phyloP scores from a whole-genome alignment of 2,329 filamentous ascomycete species.

The Calonectria pseudoreteaudii region DNA sequence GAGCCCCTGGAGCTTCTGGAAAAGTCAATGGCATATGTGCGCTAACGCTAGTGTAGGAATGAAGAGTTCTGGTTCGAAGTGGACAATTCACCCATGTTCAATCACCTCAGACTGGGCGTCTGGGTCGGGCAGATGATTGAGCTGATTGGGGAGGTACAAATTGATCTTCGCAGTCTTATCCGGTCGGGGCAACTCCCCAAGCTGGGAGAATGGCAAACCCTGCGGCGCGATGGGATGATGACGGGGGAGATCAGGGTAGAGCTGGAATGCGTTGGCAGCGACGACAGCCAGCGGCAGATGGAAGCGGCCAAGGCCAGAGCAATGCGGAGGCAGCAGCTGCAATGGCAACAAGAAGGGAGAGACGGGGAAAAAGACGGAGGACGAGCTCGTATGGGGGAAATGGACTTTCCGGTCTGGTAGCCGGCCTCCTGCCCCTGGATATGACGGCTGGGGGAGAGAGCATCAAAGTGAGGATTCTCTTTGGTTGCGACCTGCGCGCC shows the following conservation, averaged over 20 bases:
- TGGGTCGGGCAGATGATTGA: slow-evolving; percentile 42
- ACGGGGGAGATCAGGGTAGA: slow-evolving; percentile 35
- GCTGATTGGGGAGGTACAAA: slow-evolving; percentile 39
- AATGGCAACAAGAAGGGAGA: slow-evolving; percentile 27
- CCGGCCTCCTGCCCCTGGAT: not conserved
- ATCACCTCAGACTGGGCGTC: slow-evolving; percentile 40
- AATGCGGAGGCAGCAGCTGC: slow-evolving; percentile 31
- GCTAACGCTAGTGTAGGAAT: slow-evolving; percentile 39
- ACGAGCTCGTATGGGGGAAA: slow-evolving; percentile 36
- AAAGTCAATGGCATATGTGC: slow-evolving; percentile 18
- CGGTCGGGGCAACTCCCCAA: slow-evolving; percentile 32
- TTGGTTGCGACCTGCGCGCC: slow-evolving; percentile 2
- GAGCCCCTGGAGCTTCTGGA: slow-evolving; percentile 23
- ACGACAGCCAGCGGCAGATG: slow-evolving; percentile 37
- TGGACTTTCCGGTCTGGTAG: slow-evolving; percentile 43
- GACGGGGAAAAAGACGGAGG: slow-evolving; percentile 36
- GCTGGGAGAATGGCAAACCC: slow-evolving; percentile 36
- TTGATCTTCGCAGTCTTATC: slow-evolving; percentile 40
- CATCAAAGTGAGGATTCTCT: slow-evolving; percentile 18
- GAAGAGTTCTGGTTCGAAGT: slow-evolving; percentile 42
- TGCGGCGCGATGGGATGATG: slow-evolving; percentile 32
- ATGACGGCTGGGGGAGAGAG: not conserved
- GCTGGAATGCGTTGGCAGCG: slow-evolving; percentile 31
- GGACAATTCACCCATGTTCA: slow-evolving; percentile 42
- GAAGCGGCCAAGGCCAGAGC: slow-evolving; percentile 32